Conservation (phyloP, 2,329 filamentous ascomycete species). For the Rosellinia necatrix region DNA sequence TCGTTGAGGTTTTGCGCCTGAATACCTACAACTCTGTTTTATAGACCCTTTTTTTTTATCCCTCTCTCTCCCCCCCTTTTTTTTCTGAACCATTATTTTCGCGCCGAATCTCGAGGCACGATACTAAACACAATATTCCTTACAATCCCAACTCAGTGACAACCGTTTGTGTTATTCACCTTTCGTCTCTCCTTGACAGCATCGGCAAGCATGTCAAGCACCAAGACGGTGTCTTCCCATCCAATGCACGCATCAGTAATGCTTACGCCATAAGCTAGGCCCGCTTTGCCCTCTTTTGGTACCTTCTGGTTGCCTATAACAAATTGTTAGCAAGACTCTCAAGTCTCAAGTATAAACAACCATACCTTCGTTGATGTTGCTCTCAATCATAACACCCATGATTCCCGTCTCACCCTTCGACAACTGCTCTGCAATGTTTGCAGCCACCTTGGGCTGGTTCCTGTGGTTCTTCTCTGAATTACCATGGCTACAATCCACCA, state of each 20-base stretch:
- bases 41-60: too few relatives aligned
- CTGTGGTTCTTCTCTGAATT: constrained; percentile 96
- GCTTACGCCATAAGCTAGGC: constrained; percentile 89
- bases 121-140: background rate
- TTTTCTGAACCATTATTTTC: too few relatives aligned
- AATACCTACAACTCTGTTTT: too few relatives aligned
- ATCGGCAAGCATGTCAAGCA: constrained; percentile 77
- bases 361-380: constrained; percentile 89
- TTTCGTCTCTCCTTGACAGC: constrained; percentile 77
- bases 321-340: constrained; percentile 34
- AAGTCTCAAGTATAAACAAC: background rate
- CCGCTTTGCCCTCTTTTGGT: constrained; percentile 80
- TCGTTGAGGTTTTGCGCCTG: too few relatives aligned
- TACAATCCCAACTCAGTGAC: background rate
- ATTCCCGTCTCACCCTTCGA: constrained; percentile 81
- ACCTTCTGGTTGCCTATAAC: constrained; percentile 81
- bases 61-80: too few relatives aligned
- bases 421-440: constrained; percentile 81
- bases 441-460: constrained; percentile 95
- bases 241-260: constrained; percentile 97
- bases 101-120: too few relatives aligned
- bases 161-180: constrained; percentile 39
- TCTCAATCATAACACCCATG: constrained; percentile 99
- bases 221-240: constrained; percentile 85
- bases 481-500: constrained; percentile 98